phyloP scores from a whole-genome alignment of 495 filamentous ascomycete genomes.

The Penicillium maclennaniae region DNA sequence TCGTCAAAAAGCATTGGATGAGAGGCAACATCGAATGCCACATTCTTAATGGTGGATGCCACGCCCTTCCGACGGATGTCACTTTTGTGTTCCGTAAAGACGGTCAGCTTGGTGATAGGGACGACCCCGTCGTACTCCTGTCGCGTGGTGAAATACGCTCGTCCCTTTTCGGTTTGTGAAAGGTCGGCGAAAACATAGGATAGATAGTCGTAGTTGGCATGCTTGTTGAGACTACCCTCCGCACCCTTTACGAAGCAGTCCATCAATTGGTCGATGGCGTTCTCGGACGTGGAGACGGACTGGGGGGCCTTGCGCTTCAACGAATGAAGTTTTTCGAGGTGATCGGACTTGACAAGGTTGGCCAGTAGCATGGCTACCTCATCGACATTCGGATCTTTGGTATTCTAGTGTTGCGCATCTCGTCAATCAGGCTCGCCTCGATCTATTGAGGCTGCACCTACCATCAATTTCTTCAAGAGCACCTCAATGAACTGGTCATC shows the following conservation, averaged over 20 bases:
- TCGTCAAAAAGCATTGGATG: slow-evolving; percentile 69
- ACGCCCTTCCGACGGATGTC: slow-evolving; percentile 79
- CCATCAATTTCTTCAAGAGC: slow-evolving; percentile 66
- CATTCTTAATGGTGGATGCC: slow-evolving; percentile 89
- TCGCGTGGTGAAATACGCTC: slow-evolving; percentile 68
- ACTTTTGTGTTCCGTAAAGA: slow-evolving; percentile 87
- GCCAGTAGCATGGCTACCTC: slow-evolving; percentile 87
- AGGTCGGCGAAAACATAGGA: slow-evolving; percentile 92
- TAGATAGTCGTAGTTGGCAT: slow-evolving; percentile 88
- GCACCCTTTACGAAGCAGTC: slow-evolving; percentile 94
- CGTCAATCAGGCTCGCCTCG: background rate
- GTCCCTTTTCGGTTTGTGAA: slow-evolving; percentile 69
- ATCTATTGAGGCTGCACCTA: slow-evolving; percentile 45
- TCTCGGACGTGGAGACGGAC: slow-evolving; percentile 60
- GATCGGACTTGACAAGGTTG: slow-evolving; percentile 79
- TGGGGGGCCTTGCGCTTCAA: slow-evolving; percentile 59
- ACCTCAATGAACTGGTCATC: slow-evolving; percentile 81
- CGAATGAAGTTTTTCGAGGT: slow-evolving; percentile 60
- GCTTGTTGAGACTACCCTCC: slow-evolving; percentile 72
- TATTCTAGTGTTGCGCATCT: slow-evolving; percentile 36
- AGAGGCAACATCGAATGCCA: slow-evolving; percentile 64
- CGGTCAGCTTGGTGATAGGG: slow-evolving; percentile 79
- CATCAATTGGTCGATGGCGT: slow-evolving; percentile 83
- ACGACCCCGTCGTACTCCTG: slow-evolving; percentile 76
- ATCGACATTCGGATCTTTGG: slow-evolving; percentile 72